A percentile compares a stretch with the other conserved stretches of the same genome.
Conservation (phyloP, 73 alveolate genomes). For the Paramecium tetraurelia region DNA sequence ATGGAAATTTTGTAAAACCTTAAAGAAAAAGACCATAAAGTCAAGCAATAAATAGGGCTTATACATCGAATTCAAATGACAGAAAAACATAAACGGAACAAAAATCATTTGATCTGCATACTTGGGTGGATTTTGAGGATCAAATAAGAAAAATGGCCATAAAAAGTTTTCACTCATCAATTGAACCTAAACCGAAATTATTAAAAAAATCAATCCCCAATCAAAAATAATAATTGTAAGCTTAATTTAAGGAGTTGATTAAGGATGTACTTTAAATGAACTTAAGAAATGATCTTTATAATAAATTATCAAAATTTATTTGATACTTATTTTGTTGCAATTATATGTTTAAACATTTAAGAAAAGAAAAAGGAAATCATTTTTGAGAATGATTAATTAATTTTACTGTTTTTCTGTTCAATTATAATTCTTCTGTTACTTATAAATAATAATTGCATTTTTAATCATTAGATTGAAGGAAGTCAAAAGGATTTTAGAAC, state of each 20-base stretch:
- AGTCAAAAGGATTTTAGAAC: too few relatives aligned
- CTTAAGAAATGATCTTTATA: not conserved
- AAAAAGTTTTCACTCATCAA: not conserved
- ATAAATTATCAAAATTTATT: not conserved
- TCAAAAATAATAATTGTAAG: not conserved
- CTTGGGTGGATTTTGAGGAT: conserved; percentile 1
- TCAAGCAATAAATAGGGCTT: not conserved
- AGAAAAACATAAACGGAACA: not conserved
- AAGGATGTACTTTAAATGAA: not conserved
- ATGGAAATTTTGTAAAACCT: not conserved
- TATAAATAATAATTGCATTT: too few relatives aligned
- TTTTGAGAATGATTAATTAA: not conserved
- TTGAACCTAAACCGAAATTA: not conserved
- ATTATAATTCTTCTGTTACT: not conserved
- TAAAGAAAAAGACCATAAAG: not conserved
- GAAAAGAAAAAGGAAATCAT: not conserved
- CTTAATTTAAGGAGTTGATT: not conserved
- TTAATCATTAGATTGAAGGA: too few relatives aligned
- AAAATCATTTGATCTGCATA: not conserved
- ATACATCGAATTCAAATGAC: not conserved
- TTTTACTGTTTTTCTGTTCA: not conserved
- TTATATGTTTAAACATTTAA: not conserved
- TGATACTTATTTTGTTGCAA: not conserved
- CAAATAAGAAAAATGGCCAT: not conserved
- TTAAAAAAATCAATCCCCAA: not conserved